Evolutionary conservation across 306 rosid species (phyloP).

Genomic region (Mimosa pudica): DNA sequence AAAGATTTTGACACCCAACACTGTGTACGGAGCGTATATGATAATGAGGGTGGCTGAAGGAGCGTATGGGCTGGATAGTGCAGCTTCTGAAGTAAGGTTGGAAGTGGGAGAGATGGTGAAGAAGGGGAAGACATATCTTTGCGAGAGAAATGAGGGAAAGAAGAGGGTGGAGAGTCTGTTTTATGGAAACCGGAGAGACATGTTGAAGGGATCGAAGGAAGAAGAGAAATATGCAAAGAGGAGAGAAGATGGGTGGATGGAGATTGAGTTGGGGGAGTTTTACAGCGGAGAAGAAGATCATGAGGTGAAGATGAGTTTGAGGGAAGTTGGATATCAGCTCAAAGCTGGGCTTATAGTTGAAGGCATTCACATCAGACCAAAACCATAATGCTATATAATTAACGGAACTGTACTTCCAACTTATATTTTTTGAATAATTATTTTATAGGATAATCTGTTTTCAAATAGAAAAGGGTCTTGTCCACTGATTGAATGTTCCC

Average conservation of each 20-base stretch:
- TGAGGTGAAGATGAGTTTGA: constrained; percentile 47
- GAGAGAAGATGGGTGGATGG: constrained; percentile 72
- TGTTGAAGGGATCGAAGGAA: constrained; percentile 2
- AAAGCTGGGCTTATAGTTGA: constrained; percentile 67
- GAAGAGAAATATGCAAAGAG: neutral
- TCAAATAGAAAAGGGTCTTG: too few relatives aligned
- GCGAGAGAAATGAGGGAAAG: constrained; percentile 29
- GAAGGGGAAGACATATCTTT: constrained; percentile 39
- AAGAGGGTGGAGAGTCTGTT: constrained; percentile 29
- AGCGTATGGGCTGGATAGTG: constrained; percentile 57
- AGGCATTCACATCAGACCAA: constrained; percentile 66
- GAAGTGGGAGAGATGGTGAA: constrained; percentile 31
- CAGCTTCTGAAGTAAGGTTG: constrained; percentile 44
- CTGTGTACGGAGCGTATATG: constrained; percentile 59
- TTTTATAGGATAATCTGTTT: too few relatives aligned
- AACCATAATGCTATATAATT: neutral
- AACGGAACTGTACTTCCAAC: too few relatives aligned
- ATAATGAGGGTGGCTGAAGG: constrained; percentile 46
- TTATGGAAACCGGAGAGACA: constrained; percentile 42
- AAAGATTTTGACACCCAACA: constrained; percentile 44
- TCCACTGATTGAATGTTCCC: too few relatives aligned
- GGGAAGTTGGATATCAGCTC: constrained; percentile 56
- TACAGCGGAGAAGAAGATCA: constrained; percentile 44
- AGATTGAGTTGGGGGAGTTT: constrained; percentile 66
- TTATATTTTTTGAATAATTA: too few relatives aligned